Conservation (phyloP, 768 basidiomycete species). For the Russula sp. region DNA sequence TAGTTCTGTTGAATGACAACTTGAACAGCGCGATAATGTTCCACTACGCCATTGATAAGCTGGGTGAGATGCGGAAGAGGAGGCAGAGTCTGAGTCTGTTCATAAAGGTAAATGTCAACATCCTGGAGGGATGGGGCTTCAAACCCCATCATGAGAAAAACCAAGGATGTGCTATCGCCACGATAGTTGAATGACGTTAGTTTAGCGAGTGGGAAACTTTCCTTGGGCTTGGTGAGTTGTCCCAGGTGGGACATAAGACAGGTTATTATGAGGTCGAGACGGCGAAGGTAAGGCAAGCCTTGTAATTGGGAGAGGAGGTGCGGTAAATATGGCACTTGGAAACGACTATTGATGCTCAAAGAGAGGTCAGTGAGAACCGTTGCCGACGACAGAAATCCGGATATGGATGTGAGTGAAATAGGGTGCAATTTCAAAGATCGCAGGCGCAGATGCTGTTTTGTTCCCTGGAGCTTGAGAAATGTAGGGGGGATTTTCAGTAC, state of each 20-base stretch:
- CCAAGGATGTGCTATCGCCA: background rate
- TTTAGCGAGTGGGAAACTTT: background rate
- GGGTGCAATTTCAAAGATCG: background rate
- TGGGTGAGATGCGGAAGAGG: background rate
- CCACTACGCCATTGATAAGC: background rate
- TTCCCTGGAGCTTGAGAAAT: background rate
- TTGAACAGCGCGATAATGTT: no score
- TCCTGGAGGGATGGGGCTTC: conserved; percentile 1
- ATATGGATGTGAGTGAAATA: background rate
- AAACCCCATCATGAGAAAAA: background rate
- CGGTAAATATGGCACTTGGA: no score
- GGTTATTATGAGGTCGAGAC: background rate
- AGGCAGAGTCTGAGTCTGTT: rapidly evolving
- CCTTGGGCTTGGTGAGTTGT: background rate
- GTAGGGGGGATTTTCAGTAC: background rate
- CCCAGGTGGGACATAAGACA: no score
- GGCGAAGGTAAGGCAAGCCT: background rate
- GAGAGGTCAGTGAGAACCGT: background rate
- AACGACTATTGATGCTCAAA: background rate
- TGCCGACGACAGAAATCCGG: conserved; percentile 1
- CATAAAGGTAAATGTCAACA: background rate
- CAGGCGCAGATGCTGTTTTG: background rate
- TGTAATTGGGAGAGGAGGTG: background rate
- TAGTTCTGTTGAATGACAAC: rapidly evolving
- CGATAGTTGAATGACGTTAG: background rate